Percentiles rank a stretch among this genome's conserved stretches.
Evolutionary conservation across 2,329 filamentous ascomycete species (phyloP).

Genomic region (Fusarium kyushuense): DNA sequence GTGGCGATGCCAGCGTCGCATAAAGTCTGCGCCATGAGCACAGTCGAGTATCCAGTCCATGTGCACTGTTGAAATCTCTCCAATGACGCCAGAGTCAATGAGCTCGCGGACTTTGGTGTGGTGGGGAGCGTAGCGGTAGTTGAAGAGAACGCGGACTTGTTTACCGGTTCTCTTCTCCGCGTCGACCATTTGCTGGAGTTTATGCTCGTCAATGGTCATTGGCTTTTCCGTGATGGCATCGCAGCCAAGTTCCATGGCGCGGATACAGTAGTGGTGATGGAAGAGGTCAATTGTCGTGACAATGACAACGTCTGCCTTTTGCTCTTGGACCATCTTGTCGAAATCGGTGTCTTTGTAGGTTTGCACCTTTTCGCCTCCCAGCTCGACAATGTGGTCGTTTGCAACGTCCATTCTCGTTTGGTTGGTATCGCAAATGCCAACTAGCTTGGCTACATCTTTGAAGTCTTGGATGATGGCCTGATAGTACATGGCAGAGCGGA

Average conservation of each 20-base stretch:
- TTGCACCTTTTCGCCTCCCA: slow-evolving; percentile 63
- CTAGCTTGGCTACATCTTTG: slow-evolving; percentile 60
- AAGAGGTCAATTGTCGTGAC: slow-evolving; percentile 73
- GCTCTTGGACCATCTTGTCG: slow-evolving; percentile 68
- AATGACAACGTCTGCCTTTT: slow-evolving; percentile 70
- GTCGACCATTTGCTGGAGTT: slow-evolving; percentile 62
- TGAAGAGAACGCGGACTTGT: slow-evolving; percentile 70
- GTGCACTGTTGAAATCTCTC: slow-evolving; percentile 67
- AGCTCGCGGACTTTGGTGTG: slow-evolving; percentile 70
- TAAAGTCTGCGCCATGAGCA: slow-evolving; percentile 71
- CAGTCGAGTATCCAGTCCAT: slow-evolving; percentile 75
- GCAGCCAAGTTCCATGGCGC: slow-evolving; percentile 69
- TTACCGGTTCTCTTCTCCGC: slow-evolving; percentile 51
- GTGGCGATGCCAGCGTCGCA: slow-evolving; percentile 72
- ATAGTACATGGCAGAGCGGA: slow-evolving; percentile 71
- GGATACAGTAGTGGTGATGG: slow-evolving; percentile 70
- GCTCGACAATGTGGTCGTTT: slow-evolving; percentile 59
- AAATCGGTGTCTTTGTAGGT: slow-evolving; percentile 68
- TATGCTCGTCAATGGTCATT: slow-evolving; percentile 70
- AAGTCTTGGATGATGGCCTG: slow-evolving; percentile 67
- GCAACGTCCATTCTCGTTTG: slow-evolving; percentile 69
- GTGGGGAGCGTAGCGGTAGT: slow-evolving; percentile 73
- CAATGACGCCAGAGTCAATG: slow-evolving; percentile 65
- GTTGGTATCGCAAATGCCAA: slow-evolving; percentile 71
- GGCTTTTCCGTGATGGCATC: slow-evolving; percentile 72